phyloP scores from a whole-genome alignment of 2,329 filamentous ascomycete species.

The Lithohypha guttulata region DNA sequence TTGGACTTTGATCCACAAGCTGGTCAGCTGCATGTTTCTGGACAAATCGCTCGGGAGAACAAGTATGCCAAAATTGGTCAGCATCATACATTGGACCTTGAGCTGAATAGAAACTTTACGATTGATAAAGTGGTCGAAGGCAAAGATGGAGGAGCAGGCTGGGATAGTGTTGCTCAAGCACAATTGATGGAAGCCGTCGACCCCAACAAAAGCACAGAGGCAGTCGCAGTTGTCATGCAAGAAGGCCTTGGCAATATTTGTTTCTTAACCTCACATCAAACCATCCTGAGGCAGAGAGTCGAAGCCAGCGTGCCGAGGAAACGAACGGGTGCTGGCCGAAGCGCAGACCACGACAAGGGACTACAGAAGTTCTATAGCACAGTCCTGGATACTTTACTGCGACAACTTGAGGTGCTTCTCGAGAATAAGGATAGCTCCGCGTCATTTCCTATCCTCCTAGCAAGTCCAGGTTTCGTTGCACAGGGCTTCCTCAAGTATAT shows the following conservation, averaged over 20 bases:
- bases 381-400: slow-evolving; percentile 61
- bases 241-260: slow-evolving; percentile 50
- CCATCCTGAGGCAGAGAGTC: slow-evolving; percentile 39
- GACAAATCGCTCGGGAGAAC: slow-evolving; percentile 55
- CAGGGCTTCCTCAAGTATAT: slow-evolving; percentile 68
- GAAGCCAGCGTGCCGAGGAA: slow-evolving; percentile 39
- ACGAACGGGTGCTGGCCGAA: slow-evolving; percentile 30
- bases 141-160: slow-evolving; percentile 43
- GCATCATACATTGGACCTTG: slow-evolving; percentile 68
- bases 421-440: slow-evolving; percentile 28
- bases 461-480: slow-evolving; percentile 81
- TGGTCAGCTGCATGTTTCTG: slow-evolving; percentile 57
- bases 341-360: slow-evolving; percentile 44
- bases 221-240: slow-evolving; percentile 88
- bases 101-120: slow-evolving; percentile 77
- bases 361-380: slow-evolving; percentile 69
- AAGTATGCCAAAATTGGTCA: slow-evolving; percentile 56
- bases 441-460: slow-evolving; percentile 62
- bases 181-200: slow-evolving; percentile 70
- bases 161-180: slow-evolving; percentile 79
- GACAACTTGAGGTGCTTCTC: slow-evolving; percentile 62
- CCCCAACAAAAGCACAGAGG: slow-evolving; percentile 66
- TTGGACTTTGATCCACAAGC: slow-evolving; percentile 61
- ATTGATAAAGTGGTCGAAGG: slow-evolving; percentile 62
- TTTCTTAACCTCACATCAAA: slow-evolving; percentile 40